A percentile compares a stretch with the other conserved stretches of the same genome.
Conservation (phyloP, 2,329 filamentous ascomycete species). For the Phyllosticta capitalensis region DNA sequence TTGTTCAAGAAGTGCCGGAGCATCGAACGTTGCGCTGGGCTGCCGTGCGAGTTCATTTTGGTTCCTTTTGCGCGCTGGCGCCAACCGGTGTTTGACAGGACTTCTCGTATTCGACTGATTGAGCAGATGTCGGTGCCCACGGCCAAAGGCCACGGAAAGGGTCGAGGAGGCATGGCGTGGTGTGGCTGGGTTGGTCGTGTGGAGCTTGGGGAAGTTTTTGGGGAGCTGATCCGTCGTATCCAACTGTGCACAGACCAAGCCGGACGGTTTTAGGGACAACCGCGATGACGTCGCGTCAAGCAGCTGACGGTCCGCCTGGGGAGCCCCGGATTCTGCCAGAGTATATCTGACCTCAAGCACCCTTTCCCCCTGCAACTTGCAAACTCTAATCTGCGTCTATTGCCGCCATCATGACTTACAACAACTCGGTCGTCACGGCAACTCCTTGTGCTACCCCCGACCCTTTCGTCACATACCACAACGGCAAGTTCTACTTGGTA, state of each 20-base stretch:
- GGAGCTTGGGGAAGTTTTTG: not conserved
- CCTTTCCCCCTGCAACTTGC: not conserved
- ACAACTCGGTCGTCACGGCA: conserved; percentile 33
- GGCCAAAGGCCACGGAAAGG: conserved; percentile 56
- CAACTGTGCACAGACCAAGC: not conserved
- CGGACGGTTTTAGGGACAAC: not conserved
- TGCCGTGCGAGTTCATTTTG: not conserved
- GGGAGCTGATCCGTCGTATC: not conserved
- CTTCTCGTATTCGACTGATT: conserved; percentile 52
- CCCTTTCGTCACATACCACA: conserved; percentile 35
- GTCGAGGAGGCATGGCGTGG: conserved; percentile 32
- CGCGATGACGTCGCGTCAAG: not conserved
- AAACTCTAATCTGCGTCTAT: not conserved
- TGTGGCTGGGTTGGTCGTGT: not conserved
- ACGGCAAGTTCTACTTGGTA: conserved; percentile 36
- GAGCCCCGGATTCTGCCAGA: not conserved
- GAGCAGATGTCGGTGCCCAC: conserved; percentile 74
- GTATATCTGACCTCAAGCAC: not conserved
- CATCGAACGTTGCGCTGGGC: not conserved
- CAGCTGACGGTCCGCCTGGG: not conserved
- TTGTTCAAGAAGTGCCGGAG: not conserved
- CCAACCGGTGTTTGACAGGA: conserved; percentile 24
- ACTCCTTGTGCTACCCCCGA: conserved; percentile 34
- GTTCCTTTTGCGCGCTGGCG: not conserved
- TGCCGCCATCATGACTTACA: conserved; percentile 19